phyloP scores from a whole-genome alignment of 2,329 filamentous ascomycete species.

The Fusarium heterosporum region DNA sequence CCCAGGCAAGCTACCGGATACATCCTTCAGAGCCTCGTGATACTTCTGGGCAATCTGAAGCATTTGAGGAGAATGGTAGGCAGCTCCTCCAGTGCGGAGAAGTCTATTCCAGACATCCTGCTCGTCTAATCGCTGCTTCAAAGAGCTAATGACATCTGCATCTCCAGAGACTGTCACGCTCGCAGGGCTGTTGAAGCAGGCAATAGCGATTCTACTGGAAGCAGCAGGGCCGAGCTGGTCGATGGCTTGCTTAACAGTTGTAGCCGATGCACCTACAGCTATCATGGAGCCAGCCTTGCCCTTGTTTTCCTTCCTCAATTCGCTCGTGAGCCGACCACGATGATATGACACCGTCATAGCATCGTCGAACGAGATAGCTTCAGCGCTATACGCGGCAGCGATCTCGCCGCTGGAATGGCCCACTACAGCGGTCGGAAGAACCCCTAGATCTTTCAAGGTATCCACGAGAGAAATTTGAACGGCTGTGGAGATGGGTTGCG shows the following conservation, averaged over 20 bases:
- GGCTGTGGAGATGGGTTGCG: slow-evolving; percentile 56
- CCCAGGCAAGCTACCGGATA: not conserved
- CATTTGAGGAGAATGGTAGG: slow-evolving; percentile 18
- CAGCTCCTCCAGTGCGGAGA: slow-evolving; percentile 9
- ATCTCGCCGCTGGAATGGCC: slow-evolving; percentile 57
- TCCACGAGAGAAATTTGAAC: slow-evolving; percentile 48
- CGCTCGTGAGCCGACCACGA: slow-evolving; percentile 15
- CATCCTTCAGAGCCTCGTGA: not conserved
- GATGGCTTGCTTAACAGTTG: slow-evolving; percentile 1
- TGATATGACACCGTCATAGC: slow-evolving; percentile 50
- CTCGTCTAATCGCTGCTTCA: not conserved
- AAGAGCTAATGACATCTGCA: not conserved
- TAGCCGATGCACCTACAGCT: slow-evolving; percentile 1
- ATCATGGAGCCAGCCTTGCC: slow-evolving; percentile 3
- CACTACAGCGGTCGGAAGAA: slow-evolving; percentile 45
- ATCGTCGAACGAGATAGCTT: slow-evolving; percentile 40
- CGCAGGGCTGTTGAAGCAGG: not conserved
- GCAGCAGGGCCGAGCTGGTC: not conserved
- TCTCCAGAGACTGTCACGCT: slow-evolving; percentile 10
- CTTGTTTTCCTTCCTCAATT: not conserved
- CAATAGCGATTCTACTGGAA: not conserved
- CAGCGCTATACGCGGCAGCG: slow-evolving; percentile 52
- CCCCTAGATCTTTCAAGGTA: not conserved
- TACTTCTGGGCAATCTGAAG: slow-evolving; percentile 1
- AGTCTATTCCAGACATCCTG: slow-evolving; percentile 4